Percentiles rank a stretch among this genome's conserved stretches.
Conservation (phyloP, 768 basidiomycete species). For the Glaciozyma martinii region DNA sequence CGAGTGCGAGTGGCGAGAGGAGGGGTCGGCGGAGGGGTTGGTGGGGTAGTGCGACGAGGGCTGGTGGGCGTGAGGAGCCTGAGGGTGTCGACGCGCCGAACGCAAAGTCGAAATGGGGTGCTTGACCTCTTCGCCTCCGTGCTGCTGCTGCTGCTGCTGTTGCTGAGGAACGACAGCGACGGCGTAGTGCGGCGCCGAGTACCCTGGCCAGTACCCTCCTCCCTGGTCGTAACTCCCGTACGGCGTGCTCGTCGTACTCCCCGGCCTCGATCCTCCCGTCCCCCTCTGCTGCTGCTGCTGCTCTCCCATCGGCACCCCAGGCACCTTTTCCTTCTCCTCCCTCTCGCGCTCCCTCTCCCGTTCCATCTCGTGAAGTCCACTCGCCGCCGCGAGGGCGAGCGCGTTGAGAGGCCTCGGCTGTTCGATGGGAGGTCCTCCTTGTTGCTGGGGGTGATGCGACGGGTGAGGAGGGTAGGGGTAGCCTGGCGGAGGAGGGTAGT, state of each 20-base stretch:
- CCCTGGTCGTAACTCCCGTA: constrained; percentile 24
- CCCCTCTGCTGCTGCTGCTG: neutral
- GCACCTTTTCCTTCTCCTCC: constrained; percentile 1
- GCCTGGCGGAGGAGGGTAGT: neutral
- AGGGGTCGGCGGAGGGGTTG: constrained; percentile 8
- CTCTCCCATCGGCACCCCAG: neutral
- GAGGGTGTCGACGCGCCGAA: neutral
- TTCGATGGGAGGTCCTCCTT: neutral
- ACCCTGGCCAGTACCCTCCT: neutral
- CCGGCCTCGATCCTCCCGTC: constrained; percentile 8
- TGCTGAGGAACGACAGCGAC: neutral
- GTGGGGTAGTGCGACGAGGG: neutral
- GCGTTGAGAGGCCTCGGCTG: constrained; percentile 39
- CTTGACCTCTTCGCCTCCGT: constrained; percentile 2
- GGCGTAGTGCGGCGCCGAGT: constrained; percentile 2
- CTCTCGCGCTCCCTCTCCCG: constrained; percentile 51
- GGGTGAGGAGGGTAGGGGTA: constrained; percentile 6
- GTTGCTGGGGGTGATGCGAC: constrained; percentile 1
- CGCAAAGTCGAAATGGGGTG: neutral
- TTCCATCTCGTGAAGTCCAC: constrained; percentile 82
- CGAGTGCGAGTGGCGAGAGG: constrained; percentile 25
- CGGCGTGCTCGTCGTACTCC: constrained; percentile 21
- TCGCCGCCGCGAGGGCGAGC: constrained; percentile 57
- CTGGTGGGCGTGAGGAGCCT: neutral
- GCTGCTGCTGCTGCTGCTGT: neutral